phyloP scores from a whole-genome alignment of 2,329 filamentous ascomycete species.

The Apiospora malaysiana region DNA sequence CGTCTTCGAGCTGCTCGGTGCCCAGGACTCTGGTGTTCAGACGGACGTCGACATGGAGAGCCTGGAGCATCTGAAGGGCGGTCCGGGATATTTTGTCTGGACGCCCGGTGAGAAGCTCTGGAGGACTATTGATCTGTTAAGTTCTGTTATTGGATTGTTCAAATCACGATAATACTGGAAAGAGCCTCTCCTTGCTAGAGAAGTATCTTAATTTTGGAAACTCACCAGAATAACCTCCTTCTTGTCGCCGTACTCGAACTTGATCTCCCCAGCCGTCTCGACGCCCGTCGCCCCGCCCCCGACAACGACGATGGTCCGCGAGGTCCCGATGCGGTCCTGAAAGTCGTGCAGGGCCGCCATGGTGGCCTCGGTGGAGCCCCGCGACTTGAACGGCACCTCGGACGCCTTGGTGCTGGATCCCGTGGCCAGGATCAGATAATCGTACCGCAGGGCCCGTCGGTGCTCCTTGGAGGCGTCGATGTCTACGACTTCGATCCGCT shows the following conservation, averaged over 20 bases:
- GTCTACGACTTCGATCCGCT: slow-evolving; percentile 43
- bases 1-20: slow-evolving; percentile 13
- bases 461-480: slow-evolving; percentile 40
- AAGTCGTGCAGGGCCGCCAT: slow-evolving; percentile 45
- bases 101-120: slow-evolving; percentile 15
- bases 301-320: slow-evolving; percentile 55
- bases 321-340: slow-evolving; percentile 45
- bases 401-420: slow-evolving; percentile 50
- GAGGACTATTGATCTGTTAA: slow-evolving; percentile 15
- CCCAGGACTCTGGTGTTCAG: slow-evolving; percentile 24
- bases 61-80: slow-evolving; percentile 21
- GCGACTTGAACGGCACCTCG: slow-evolving; percentile 55
- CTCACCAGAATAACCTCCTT: slow-evolving; percentile 31
- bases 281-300: slow-evolving; percentile 58
- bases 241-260: slow-evolving; percentile 47
- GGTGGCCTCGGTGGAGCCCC: slow-evolving; percentile 50
- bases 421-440: slow-evolving; percentile 61
- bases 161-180: no score
- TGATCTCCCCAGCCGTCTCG: slow-evolving; percentile 59
- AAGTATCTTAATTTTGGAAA: slow-evolving; percentile 22
- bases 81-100: slow-evolving; percentile 23
- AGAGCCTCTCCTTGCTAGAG: no score
- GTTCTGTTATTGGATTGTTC: no score
- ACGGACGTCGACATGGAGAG: slow-evolving; percentile 22
- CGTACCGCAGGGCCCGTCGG: slow-evolving; percentile 48